A percentile compares a stretch with the other conserved stretches of the same genome.
Evolutionary conservation across 495 filamentous ascomycete genomes (phyloP).

Genomic region (Neurospora sp.): DNA sequence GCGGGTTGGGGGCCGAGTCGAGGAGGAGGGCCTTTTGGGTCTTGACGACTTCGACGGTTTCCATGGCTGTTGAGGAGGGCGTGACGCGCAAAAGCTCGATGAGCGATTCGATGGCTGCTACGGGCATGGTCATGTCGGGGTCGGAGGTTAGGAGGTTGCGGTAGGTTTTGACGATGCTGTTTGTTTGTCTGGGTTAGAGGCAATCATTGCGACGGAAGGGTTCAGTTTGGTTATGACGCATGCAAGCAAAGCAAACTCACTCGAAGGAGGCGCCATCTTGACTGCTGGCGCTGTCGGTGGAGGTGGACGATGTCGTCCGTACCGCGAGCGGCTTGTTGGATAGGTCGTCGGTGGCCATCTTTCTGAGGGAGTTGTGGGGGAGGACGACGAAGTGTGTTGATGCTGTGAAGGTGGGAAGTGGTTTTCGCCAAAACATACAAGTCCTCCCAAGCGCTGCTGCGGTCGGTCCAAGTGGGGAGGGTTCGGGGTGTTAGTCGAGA

Average conservation of each 20-base stretch:
- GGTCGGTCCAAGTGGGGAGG: not conserved
- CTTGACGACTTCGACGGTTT: constrained; percentile 78
- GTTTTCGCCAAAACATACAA: constrained; percentile 16
- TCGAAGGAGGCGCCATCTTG: constrained; percentile 17
- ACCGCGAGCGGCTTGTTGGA: not conserved
- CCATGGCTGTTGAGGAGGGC: constrained; percentile 75
- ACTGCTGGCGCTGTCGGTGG: not conserved
- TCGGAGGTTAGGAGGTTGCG: constrained; percentile 47
- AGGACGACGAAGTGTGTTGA: constrained; percentile 4
- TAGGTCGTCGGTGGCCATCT: constrained; percentile 10
- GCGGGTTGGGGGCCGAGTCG: constrained; percentile 67
- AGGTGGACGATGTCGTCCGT: not conserved
- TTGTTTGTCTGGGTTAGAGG: not conserved
- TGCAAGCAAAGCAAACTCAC: constrained; percentile 6
- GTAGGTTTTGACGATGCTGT: constrained; percentile 47
- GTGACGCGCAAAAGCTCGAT: constrained; percentile 71
- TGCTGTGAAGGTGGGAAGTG: constrained; percentile 14
- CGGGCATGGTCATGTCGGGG: constrained; percentile 83
- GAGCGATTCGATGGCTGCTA: constrained; percentile 89
- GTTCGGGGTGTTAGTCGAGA: not conserved
- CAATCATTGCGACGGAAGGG: not conserved
- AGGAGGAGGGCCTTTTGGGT: constrained; percentile 58
- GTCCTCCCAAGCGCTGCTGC: not conserved
- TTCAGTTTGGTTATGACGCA: not conserved
- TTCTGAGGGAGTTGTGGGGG: not conserved